Evolutionary conservation across 116 monocot genomes (phyloP).

Genomic region (Dioscorea cayenensis): DNA sequence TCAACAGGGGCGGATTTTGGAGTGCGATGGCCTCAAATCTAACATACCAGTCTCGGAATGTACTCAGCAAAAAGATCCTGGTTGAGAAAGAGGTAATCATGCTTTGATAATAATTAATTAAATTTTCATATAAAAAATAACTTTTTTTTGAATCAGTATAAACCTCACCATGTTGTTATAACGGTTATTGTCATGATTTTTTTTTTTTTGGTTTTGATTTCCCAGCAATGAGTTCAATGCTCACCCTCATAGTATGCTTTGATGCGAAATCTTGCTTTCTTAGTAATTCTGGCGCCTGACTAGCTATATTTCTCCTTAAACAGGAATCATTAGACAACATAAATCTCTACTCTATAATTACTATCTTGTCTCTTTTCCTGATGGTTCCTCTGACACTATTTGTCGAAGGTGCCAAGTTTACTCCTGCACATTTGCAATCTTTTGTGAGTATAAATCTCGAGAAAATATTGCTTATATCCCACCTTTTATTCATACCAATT

Average conservation of each 20-base stretch:
- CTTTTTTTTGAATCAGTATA: too few species aligned
- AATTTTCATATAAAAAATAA: background rate
- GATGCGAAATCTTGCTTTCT: background rate
- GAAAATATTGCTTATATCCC: background rate
- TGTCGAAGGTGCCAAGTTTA: slow-evolving; percentile 12
- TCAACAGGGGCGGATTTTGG: slow-evolving; percentile 91
- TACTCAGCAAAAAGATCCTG: slow-evolving; percentile 96
- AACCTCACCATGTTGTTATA: too few species aligned
- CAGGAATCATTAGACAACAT: slow-evolving; percentile 8
- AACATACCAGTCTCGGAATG: slow-evolving; percentile 89
- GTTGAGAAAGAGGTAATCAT: slow-evolving; percentile 74
- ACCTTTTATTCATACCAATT: background rate
- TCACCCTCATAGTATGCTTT: background rate
- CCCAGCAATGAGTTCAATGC: background rate
- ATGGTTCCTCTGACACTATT: slow-evolving; percentile 5
- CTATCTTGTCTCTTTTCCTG: slow-evolving; percentile 10
- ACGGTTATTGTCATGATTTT: background rate
- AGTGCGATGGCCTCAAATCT: slow-evolving; percentile 99
- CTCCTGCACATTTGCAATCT: slow-evolving; percentile 6
- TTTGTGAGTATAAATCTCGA: slow-evolving; percentile 2
- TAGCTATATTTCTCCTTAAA: background rate
- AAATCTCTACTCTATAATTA: slow-evolving; percentile 8
- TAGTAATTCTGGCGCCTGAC: background rate
- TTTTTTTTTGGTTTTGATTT: background rate
- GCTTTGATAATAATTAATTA: background rate